These are phyloP conservation scores for Rhodomyrtus tomentosa DNA, from an alignment of 345 rosid species.

Conservation along the genomic window DNA sequence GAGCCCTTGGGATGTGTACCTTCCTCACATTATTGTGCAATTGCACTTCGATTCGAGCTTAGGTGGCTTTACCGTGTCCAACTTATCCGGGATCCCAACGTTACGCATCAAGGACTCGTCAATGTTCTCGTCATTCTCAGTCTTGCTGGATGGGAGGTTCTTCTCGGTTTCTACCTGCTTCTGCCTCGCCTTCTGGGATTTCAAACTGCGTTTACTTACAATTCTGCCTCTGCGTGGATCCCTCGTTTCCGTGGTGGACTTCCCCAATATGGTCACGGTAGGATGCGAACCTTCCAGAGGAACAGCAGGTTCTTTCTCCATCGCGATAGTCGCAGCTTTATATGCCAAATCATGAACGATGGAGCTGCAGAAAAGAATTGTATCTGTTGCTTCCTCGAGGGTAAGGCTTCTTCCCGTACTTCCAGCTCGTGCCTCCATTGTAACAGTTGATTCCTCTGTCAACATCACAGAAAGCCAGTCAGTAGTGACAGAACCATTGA, in stretches of 20 bases:
- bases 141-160: conserved; percentile 19
- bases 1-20: background rate
- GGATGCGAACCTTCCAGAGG: conserved; percentile 51
- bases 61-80: conserved; percentile 58
- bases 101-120: conserved; percentile 43
- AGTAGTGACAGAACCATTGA: background rate
- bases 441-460: conserved; percentile 63
- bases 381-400: conserved; percentile 89
- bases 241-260: conserved; percentile 36
- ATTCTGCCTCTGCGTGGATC: conserved; percentile 36
- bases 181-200: conserved; percentile 44
- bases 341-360: conserved; percentile 86
- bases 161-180: conserved; percentile 42
- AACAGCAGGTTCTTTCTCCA: conserved; percentile 45
- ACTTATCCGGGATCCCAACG: conserved; percentile 51
- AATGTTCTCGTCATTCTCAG: conserved; percentile 82
- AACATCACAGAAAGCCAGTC: background rate
- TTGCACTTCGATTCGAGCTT: conserved; percentile 96
- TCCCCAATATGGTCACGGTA: conserved; percentile 61
- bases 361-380: conserved; percentile 92
- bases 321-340: conserved; percentile 67
- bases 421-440: conserved; percentile 47
- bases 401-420: conserved; percentile 78
- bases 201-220: conserved; percentile 32
- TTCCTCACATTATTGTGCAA: conserved; percentile 85